These are phyloP conservation scores for Elymus sibiricus DNA, from an alignment of 176 grass and related monocot species.

Conservation along the genomic window DNA sequence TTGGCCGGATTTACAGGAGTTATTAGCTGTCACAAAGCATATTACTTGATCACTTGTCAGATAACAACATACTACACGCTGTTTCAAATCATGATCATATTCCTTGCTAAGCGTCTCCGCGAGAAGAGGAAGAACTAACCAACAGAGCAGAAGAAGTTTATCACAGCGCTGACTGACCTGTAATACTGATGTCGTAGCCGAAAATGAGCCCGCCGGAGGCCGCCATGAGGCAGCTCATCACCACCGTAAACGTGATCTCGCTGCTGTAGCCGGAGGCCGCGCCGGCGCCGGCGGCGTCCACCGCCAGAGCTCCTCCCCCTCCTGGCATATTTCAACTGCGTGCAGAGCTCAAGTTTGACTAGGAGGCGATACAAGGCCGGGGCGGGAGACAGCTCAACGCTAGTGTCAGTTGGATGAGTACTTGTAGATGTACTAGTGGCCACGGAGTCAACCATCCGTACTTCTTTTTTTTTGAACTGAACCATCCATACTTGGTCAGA, in stretches of 20 bases:
- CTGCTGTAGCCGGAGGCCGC: slow-evolving; percentile 28
- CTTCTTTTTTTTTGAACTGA: too few relatives aligned
- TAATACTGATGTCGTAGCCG: slow-evolving; percentile 75
- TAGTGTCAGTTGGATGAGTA: background rate
- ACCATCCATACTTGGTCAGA: background rate
- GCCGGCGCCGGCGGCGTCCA: background rate
- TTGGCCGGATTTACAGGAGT: background rate
- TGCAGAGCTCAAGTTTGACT: background rate
- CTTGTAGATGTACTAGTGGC: slow-evolving; percentile 6
- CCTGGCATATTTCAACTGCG: slow-evolving; percentile 1
- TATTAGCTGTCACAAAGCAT: background rate
- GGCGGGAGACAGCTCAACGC: slow-evolving; percentile 1
- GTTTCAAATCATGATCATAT: background rate
- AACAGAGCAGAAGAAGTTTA: background rate
- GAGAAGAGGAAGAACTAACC: background rate
- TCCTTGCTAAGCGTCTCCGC: background rate
- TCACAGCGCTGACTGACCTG: slow-evolving; percentile 39
- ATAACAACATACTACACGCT: background rate
- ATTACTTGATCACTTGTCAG: background rate
- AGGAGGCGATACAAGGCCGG: background rate
- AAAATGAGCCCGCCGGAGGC: slow-evolving; percentile 80
- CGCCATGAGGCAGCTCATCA: slow-evolving; percentile 69
- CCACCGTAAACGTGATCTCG: slow-evolving; percentile 52
- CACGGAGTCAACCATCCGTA: background rate
- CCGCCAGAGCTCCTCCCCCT: background rate